A percentile compares a stretch with the other conserved stretches of the same genome.
Evolutionary conservation across 129 eudicot genomes (phyloP).

Genomic region (Deinandra increscens): DNA sequence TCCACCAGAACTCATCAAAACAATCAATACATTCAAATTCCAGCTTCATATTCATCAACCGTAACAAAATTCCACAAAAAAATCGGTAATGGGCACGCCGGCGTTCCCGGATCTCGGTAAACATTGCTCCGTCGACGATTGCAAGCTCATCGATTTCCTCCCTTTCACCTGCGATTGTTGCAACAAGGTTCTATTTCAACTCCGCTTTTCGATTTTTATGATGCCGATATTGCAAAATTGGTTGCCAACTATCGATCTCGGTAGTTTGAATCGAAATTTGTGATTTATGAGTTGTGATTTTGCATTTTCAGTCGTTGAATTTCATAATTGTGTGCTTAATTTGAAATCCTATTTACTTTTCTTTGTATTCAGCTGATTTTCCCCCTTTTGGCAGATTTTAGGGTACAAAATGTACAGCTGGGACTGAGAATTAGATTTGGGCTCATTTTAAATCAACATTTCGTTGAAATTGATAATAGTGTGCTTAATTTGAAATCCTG

Average conservation of each 20-base stretch:
- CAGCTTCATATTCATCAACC: neutral
- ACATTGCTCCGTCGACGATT: constrained; percentile 83
- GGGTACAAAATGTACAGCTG: constrained; percentile 5
- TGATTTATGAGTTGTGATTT: neutral
- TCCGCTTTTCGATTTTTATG: neutral
- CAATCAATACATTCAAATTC: neutral
- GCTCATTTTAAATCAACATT: neutral
- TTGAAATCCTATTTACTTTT: neutral
- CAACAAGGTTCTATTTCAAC: constrained; percentile 44
- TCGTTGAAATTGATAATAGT: constrained; percentile 8
- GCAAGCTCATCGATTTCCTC: constrained; percentile 86
- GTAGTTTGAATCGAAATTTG: neutral
- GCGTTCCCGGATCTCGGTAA: constrained; percentile 89
- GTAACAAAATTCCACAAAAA: neutral
- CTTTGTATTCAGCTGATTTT: too few relatives aligned
- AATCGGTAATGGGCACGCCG: constrained; percentile 76
- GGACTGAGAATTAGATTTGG: neutral
- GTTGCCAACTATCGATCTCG: neutral
- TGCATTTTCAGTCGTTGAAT: constrained; percentile 12
- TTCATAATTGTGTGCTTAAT: constrained; percentile 13
- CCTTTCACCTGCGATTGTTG: constrained; percentile 98
- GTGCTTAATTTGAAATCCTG: neutral
- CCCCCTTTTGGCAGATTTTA: too few relatives aligned
- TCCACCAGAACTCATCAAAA: neutral
- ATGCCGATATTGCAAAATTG: neutral